Conservation (phyloP, 768 basidiomycete species). For the Mycena pura region DNA sequence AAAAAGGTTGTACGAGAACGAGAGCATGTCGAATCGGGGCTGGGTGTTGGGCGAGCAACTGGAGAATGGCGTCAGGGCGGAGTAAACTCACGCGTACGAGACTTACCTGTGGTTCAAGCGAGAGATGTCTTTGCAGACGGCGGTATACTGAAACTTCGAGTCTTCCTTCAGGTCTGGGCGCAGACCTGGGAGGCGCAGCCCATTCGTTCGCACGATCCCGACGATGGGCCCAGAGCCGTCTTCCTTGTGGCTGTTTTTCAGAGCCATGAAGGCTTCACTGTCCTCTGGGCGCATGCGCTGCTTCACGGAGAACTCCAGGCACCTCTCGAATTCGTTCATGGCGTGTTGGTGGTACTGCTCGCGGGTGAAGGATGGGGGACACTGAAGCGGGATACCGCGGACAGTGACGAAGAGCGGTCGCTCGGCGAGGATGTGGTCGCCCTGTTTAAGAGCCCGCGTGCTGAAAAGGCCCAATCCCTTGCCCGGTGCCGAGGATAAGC, state of each 20-base stretch:
- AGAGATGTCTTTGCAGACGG: constrained; percentile 37
- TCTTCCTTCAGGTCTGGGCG: constrained; percentile 11
- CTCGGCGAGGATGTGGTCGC: constrained; percentile 43
- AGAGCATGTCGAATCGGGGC: constrained; percentile 30
- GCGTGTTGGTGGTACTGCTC: background rate
- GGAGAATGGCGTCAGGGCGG: background rate
- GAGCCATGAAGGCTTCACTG: constrained; percentile 36
- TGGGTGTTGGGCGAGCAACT: constrained; percentile 34
- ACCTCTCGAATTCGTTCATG: too few relatives aligned
- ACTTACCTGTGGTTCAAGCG: constrained; percentile 46
- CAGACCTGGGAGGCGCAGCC: constrained; percentile 28
- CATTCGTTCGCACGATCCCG: constrained; percentile 44
- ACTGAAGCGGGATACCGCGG: background rate
- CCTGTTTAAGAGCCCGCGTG: constrained; percentile 32
- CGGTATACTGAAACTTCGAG: constrained; percentile 29
- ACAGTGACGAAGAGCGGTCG: constrained; percentile 42
- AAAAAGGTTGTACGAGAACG: constrained; percentile 21
- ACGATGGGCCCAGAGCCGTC: constrained; percentile 43
- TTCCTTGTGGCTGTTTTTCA: constrained; percentile 38
- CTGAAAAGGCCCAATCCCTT: constrained; percentile 41
- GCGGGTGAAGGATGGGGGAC: background rate
- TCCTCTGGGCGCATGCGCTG: constrained; percentile 33
- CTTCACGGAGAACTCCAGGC: constrained; percentile 30
- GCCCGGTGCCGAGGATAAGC: constrained; percentile 13
- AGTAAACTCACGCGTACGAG: background rate